Base-by-base conservation (phyloP, 208 protist genomes). In the Trichomonas gallinae region DNA sequence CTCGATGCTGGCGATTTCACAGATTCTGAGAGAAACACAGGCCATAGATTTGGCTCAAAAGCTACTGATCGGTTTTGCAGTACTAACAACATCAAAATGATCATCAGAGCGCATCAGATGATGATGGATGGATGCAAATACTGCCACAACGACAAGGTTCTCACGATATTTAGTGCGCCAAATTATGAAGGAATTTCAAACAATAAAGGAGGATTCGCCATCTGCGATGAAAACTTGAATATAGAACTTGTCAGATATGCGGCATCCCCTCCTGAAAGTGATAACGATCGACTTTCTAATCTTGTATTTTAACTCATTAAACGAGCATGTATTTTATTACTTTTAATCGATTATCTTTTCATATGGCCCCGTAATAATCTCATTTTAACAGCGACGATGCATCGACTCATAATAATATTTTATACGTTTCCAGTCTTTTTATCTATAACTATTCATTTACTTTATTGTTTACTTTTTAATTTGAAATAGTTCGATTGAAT, bases 21-120 rank as follows among this genome's bases (percentile, higher is more conserved):
- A 34, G 98, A 99, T 36, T 99, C 99, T 97, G 99, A 99, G 46
- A 98, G 99, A 36, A 98, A 99, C 72, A 99, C 99, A 82, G 99
- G 99, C 0, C 99, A 98, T 96, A 99, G 98, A 17, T 99, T 99
- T 97, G 99, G 99, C 11, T 23, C 13, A 10, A 0, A 1, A 10
- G 36, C 34, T 34, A 93, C 87, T 38, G 36, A 93, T 40, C 0
- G 46, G 15, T 93, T 93, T 26, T 51, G 11, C 46, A 0, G 34
- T 21, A n/a, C 45, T 38, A 93, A 93, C 44, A 93, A 93, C 44
- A 15, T 93, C 17, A 51, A 34, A 38, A 38, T 93, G 31, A 44
- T 93, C 17, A 42, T 93, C 1, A 0, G 87, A 21, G 87, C 87
- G 0, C 87, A 93, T 31, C 87, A 93, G 38, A 51, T 93, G 87